A percentile compares a stretch with the other conserved stretches of the same genome.
phyloP scores from a whole-genome alignment of 2,329 filamentous ascomycete species.

The Neofusicoccum umdonicola region DNA sequence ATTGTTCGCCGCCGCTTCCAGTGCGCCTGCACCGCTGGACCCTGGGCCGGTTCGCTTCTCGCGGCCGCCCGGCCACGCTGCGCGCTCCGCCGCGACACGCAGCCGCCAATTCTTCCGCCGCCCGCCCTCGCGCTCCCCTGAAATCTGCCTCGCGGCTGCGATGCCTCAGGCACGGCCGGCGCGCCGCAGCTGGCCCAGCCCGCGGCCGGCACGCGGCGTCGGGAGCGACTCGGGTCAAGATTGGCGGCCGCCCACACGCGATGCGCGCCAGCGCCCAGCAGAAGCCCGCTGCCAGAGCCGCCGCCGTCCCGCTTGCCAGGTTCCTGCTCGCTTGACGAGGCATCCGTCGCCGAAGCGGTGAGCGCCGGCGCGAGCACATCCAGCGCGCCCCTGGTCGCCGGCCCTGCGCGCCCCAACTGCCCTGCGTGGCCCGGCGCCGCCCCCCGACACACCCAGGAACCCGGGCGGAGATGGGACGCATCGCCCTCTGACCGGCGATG shows the following conservation, averaged over 20 bases:
- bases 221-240: slow-evolving; percentile 14
- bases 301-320: slow-evolving; percentile 14
- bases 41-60: background rate
- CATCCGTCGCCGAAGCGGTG: background rate
- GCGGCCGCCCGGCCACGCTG: background rate
- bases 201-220: slow-evolving; percentile 6
- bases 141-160: background rate
- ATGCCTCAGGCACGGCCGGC: background rate
- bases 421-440: background rate
- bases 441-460: background rate
- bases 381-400: slow-evolving; percentile 4
- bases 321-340: slow-evolving; percentile 9
- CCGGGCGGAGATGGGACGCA: slow-evolving; percentile 6
- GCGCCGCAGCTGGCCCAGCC: background rate
- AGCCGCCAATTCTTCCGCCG: background rate
- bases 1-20: background rate
- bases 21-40: background rate
- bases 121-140: slow-evolving; percentile 4
- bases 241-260: background rate
- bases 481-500: background rate
- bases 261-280: background rate
- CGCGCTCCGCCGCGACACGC: background rate
- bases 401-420: background rate
- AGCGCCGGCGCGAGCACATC: background rate
- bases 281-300: background rate